Percentiles rank a stretch among this genome's conserved stretches.
Conservation (phyloP, 495 filamentous ascomycete species). For the Eremomyces bilateralis region DNA sequence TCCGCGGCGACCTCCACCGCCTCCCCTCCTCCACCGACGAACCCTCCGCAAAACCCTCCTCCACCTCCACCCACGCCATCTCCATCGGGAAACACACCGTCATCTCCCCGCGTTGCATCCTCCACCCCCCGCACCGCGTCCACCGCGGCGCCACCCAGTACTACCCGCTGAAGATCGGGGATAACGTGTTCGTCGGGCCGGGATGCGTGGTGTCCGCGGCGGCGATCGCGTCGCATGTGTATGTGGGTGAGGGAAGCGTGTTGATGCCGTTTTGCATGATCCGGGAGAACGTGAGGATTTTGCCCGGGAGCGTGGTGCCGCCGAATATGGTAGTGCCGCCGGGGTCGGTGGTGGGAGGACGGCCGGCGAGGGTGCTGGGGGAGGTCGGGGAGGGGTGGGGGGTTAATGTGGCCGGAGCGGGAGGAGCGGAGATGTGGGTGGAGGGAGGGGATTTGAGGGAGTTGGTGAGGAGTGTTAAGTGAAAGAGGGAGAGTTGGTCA, state of each 20-base stretch:
- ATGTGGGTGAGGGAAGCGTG: constrained; percentile 51
- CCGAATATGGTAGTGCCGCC: constrained; percentile 78
- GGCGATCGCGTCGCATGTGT: constrained; percentile 35
- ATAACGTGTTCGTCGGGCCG: constrained; percentile 69
- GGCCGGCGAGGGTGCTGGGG: constrained; percentile 61
- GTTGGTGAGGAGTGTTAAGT: constrained; percentile 20
- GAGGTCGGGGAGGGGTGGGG: constrained; percentile 69
- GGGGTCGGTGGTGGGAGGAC: constrained; percentile 64
- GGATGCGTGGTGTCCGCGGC: constrained; percentile 11
- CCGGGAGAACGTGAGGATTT: constrained; percentile 69
- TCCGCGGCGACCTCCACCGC: constrained; percentile 73
- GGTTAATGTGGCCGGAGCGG: constrained; percentile 26
- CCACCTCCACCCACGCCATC: constrained; percentile 26
- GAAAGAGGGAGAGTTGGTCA: too few relatives aligned
- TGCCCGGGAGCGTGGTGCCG: constrained; percentile 66
- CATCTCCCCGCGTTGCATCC: constrained; percentile 44
- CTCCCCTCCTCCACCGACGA: constrained; percentile 14
- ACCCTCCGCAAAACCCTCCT: constrained; percentile 16
- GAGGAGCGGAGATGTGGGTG: constrained; percentile 19
- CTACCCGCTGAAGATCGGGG: constrained; percentile 73
- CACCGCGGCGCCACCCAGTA: constrained; percentile 40
- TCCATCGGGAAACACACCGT: constrained; percentile 77
- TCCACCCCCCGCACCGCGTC: constrained; percentile 57
- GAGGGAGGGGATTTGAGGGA: constrained; percentile 23
- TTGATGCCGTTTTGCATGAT: constrained; percentile 72